These are phyloP conservation scores for Lipomyces starkeyi DNA, from an alignment of 805 yeast genomes.

Conservation along the genomic window DNA sequence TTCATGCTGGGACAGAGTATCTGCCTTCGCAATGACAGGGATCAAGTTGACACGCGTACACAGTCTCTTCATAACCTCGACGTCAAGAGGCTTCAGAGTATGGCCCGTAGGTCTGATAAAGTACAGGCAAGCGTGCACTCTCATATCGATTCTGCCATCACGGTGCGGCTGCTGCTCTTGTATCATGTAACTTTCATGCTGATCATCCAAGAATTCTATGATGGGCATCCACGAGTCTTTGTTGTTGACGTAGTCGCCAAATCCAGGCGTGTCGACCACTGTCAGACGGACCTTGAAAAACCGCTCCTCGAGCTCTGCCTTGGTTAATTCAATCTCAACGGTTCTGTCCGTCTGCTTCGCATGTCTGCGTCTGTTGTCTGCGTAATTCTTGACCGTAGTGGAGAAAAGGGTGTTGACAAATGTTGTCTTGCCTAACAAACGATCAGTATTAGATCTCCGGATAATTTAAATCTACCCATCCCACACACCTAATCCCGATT, in stretches of 20 bases:
- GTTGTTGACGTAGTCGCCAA: slow-evolving; percentile 73
- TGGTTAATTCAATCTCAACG: slow-evolving; percentile 49
- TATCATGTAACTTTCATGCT: slow-evolving; percentile 67
- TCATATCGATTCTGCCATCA: slow-evolving; percentile 57
- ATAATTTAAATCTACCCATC: not conserved
- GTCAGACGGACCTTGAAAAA: slow-evolving; percentile 64
- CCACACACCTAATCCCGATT: slow-evolving; percentile 74
- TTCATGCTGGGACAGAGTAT: slow-evolving; percentile 68
- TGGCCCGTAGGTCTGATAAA: slow-evolving; percentile 74
- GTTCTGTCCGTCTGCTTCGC: slow-evolving; percentile 50
- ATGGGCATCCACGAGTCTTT: slow-evolving; percentile 70
- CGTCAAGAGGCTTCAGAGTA: slow-evolving; percentile 68
- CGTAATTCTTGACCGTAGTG: slow-evolving; percentile 51
- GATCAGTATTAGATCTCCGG: not conserved
- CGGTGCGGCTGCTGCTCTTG: slow-evolving; percentile 82
- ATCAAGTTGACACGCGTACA: slow-evolving; percentile 76
- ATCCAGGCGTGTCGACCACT: slow-evolving; percentile 77
- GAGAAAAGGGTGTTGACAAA: slow-evolving; percentile 82
- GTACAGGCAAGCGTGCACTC: slow-evolving; percentile 86
- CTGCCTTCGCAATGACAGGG: slow-evolving; percentile 84
- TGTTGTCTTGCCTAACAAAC: slow-evolving; percentile 65
- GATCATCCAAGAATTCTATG: slow-evolving; percentile 77
- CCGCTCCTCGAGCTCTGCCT: slow-evolving; percentile 64
- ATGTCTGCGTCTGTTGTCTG: slow-evolving; percentile 50
- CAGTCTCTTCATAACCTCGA: slow-evolving; percentile 72